Percentiles rank a stretch among this genome's conserved stretches.
These are phyloP conservation scores for Piper longum DNA, from an alignment of 164 flowering plant species.

Conservation along the genomic window DNA sequence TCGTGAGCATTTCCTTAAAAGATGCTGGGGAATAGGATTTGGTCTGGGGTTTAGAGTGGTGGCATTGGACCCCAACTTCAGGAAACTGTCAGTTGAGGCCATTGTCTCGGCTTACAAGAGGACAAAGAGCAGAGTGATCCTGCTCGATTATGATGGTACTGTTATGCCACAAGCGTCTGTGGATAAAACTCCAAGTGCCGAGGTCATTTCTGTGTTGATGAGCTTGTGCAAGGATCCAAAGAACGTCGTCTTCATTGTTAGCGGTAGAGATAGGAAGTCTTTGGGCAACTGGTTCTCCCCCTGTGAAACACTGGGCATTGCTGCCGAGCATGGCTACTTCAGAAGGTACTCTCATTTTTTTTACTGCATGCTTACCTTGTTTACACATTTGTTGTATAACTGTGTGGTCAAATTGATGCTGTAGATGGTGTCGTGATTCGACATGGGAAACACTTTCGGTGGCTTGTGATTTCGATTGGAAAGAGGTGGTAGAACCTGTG, in stretches of 20 bases:
- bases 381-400: neutral
- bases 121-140: slow-evolving; percentile 7
- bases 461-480: slow-evolving; percentile 11
- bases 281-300: slow-evolving; percentile 12
- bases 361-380: neutral
- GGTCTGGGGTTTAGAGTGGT: slow-evolving; percentile 12
- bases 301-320: slow-evolving; percentile 7
- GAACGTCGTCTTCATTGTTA: slow-evolving; percentile 11
- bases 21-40: slow-evolving; percentile 15
- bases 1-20: slow-evolving; percentile 6
- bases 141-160: slow-evolving; percentile 12
- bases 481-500: slow-evolving; percentile 10
- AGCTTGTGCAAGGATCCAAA: slow-evolving; percentile 10
- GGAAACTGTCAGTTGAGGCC: slow-evolving; percentile 9
- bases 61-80: slow-evolving; percentile 9
- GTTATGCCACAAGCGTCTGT: slow-evolving; percentile 11
- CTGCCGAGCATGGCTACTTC: slow-evolving; percentile 15
- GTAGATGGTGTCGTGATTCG: slow-evolving; percentile 10
- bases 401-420: neutral
- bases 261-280: slow-evolving; percentile 11
- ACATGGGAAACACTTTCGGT: slow-evolving; percentile 7
- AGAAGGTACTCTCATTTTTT: slow-evolving; percentile 3
- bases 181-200: slow-evolving; percentile 8
- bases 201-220: slow-evolving; percentile 9
- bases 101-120: slow-evolving; percentile 9